Base-by-base conservation (phyloP, 2,329 filamentous ascomycete genomes). In the Pseudophaeomoniella oleicola region DNA sequence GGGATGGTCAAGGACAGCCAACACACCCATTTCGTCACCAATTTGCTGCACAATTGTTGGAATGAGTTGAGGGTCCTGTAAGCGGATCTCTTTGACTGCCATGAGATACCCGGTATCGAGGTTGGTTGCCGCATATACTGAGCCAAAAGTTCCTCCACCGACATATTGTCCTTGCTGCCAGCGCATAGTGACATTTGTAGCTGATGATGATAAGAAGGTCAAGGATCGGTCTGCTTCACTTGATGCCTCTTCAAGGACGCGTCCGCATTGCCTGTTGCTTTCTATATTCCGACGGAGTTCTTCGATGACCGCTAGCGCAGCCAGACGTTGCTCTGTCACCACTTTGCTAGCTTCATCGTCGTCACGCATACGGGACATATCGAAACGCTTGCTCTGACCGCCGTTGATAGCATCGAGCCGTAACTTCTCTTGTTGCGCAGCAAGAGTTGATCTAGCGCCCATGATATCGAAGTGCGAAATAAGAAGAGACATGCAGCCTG, bases 131-230 rank as follows among this genome's bases (percentile, higher is more conserved):
- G 86, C 86, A 52, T 98, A 98, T 9, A 98, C 90, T 37, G 87
- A 94, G 43, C 90, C 90, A 59, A 98, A 98, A 0, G 88, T 94
- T 46, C 90, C 90, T 36, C 90, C 88, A 35, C 90, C 90, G 31
- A 98, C 85, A 53, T 92, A 98, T 50, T 93, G 85, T n/a, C 90
- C 90, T 65, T 94, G 90, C 56, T 96, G 90, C 90, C 90, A 98
- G 44, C 90, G 79, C 62, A 96, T 75, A 32, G 84, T 93, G 40
- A 96, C 82, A 53, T 96, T 96, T 15, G 86, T 94, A 11, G 88
- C 85, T 30, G 85, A 92, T 0, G 88, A 90, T 2, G 87, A 94
- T 13, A 98, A 73, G 51, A 87, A 92, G 1, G 88, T 92, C 30
- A 98, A 71, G 17, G 88, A 94, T 37, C 88, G 81, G 57, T 98